Percentiles rank a stretch among this genome's conserved stretches.
Conservation (phyloP, 208 protist species). For the Lotmaria passim region DNA sequence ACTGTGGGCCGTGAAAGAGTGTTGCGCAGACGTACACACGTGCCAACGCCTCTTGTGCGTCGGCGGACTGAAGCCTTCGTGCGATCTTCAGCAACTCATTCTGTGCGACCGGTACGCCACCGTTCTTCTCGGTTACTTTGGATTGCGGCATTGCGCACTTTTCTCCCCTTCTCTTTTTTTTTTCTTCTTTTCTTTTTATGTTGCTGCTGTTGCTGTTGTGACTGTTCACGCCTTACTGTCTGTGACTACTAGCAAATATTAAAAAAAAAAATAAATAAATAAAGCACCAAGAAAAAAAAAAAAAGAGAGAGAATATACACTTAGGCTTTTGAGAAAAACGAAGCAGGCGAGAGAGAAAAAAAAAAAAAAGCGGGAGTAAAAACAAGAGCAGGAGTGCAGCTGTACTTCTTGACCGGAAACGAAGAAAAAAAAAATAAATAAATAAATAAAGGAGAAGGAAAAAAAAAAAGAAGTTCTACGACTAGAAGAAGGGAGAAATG, state of each 20-base stretch:
- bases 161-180: not conserved
- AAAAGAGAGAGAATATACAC: not conserved
- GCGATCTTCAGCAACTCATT: not conserved
- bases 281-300: conserved; percentile 6
- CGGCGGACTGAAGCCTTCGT: conserved; percentile 1
- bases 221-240: too few species aligned
- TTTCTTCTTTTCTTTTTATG: not conserved
- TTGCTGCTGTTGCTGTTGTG: too few species aligned
- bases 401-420: too few species aligned
- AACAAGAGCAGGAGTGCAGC: too few species aligned
- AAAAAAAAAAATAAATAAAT: not conserved
- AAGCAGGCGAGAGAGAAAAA: not conserved
- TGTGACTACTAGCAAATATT: too few species aligned
- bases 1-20: not conserved
- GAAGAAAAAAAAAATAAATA: too few species aligned
- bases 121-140: not conserved
- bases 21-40: conserved; percentile 14
- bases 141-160: conserved; percentile 5
- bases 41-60: not conserved
- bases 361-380: too few species aligned
- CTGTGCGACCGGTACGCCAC: not conserved
- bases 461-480: too few species aligned
- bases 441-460: too few species aligned
- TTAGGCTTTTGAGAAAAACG: not conserved
- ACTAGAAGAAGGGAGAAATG: not conserved